phyloP scores from a whole-genome alignment of 176 grass and related monocot genomes.

The Avena sativa region DNA sequence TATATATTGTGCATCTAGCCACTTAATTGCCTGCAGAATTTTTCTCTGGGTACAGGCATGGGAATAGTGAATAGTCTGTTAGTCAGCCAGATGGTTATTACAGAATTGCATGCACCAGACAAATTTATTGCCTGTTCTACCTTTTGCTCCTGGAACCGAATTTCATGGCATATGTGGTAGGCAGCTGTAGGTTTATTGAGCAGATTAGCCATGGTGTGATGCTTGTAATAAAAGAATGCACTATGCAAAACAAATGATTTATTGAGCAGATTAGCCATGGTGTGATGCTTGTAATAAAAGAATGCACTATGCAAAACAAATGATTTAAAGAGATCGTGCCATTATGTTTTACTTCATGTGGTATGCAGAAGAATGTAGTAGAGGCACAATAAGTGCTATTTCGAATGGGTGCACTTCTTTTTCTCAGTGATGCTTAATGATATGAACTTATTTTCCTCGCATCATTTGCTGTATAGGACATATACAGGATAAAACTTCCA shows the following conservation, averaged over 20 bases:
- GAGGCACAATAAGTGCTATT: constrained; percentile 7
- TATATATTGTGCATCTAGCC: constrained; percentile 8
- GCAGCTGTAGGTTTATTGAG: not conserved
- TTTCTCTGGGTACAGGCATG: constrained; percentile 21
- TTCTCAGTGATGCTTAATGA: not conserved
- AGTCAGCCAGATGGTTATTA: not conserved
- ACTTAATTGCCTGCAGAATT: constrained; percentile 14
- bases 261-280: not conserved
- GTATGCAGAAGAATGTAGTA: constrained; percentile 16
- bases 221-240: not conserved
- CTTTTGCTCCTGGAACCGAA: not conserved
- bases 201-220: too few species aligned
- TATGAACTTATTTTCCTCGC: constrained; percentile 22
- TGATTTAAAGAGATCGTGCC: not conserved
- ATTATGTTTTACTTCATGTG: not conserved
- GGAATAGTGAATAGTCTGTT: not conserved
- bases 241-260: not conserved
- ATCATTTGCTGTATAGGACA: constrained; percentile 62
- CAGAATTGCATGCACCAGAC: constrained; percentile 2
- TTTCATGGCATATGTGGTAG: not conserved
- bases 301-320: not conserved
- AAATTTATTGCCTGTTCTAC: constrained; percentile 14
- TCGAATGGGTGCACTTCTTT: not conserved
- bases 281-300: not conserved
- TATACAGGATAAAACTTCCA: constrained; percentile 97